phyloP scores from a whole-genome alignment of 2,329 filamentous ascomycete species.

The Grosmannia clavigera region DNA sequence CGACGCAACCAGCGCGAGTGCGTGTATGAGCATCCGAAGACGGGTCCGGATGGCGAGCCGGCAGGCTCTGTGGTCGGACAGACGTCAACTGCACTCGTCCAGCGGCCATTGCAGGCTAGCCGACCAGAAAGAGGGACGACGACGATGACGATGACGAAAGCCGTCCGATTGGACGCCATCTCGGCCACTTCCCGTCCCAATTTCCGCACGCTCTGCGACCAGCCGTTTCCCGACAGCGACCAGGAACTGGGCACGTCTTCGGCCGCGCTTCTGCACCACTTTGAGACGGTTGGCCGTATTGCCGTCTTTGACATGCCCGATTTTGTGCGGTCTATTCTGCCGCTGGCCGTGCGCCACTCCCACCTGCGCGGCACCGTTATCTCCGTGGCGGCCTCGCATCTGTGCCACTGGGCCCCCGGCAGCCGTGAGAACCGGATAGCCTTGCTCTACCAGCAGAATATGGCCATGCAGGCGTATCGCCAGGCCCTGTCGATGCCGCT shows the following conservation, averaged over 20 bases:
- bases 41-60: neutral
- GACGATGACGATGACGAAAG: neutral
- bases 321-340: constrained; percentile 8
- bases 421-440: constrained; percentile 11
- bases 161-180: neutral
- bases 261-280: constrained; percentile 12
- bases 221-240: constrained; percentile 3
- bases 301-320: constrained; percentile 12
- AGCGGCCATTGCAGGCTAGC: neutral
- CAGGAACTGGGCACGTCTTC: constrained; percentile 11
- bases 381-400: constrained; percentile 11
- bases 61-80: neutral
- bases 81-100: neutral
- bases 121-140: neutral
- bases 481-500: constrained; percentile 10
- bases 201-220: constrained; percentile 3
- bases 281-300: neutral
- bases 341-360: constrained; percentile 6
- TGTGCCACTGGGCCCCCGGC: constrained; percentile 10
- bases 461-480: constrained; percentile 13
- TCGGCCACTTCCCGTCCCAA: neutral
- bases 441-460: constrained; percentile 13
- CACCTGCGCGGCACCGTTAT: constrained; percentile 13
- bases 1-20: constrained; percentile 12
- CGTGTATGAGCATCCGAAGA: constrained; percentile 7